Evolutionary conservation across 305 asterid species (phyloP), one percentile per base, ranked within the genome.

Genomic region (Fraxinus paxiana): DNA sequence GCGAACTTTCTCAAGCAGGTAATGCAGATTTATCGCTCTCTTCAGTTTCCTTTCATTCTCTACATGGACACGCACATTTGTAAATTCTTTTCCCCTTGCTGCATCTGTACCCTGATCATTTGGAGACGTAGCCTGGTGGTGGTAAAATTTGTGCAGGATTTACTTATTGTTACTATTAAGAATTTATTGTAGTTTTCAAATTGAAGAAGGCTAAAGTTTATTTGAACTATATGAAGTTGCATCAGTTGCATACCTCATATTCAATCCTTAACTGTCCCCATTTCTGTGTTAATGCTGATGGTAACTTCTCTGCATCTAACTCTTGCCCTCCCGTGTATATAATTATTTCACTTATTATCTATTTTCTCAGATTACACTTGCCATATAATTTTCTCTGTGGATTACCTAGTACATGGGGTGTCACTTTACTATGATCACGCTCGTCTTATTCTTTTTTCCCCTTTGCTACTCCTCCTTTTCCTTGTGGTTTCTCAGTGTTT

Each of bases 1-100:
- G 92, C 89, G 81, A 96, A 89, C 86, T 94, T 96, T 89, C 94
- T 96, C 75, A 96, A 94, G 88, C 98, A 94, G 98, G 98, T 96
- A 59, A 81, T 15, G 30, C 18, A 37, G 71, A 70, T 83, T 74
- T 41, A 4, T 75, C 48, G 63, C 71, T 79, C 79, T 43, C 33
- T 8, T 74, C 37, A 18, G 82, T n/a, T 67, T 35, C 77, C 59
- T 78, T 33, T 31, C 33, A 46, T 0, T 56, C 76, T 5, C 37
- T 56, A 17, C 46, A 7, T 18, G 38, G 17, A 28, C 34, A 74
- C n/a, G 34, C 65, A 20, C 35, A 33, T 59, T 26, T 26, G 35
- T 18, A 20, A 20, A 38, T 4, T 10, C 1, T 41, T 20, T 61
- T 30, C 15, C 35, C 1, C 22, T 15, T 67, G 46, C 75, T 48